Evolutionary conservation across 1,139 yeast species (phyloP).

Genomic region (Blastobotrys elegans): DNA sequence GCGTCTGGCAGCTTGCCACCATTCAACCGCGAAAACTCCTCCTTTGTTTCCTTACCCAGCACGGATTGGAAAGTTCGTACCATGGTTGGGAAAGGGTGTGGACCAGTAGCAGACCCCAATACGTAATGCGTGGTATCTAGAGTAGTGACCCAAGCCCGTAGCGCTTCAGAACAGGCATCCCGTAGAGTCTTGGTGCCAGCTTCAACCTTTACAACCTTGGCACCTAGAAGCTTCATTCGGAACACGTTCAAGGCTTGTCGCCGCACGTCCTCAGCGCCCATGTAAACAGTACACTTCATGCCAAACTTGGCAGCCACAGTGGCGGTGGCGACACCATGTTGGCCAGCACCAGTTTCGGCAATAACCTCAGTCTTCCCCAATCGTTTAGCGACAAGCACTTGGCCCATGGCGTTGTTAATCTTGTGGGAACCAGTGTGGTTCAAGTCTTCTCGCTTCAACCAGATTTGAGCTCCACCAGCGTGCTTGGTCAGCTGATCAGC

Average conservation of each 20-base stretch:
- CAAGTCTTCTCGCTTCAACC: constrained; percentile 97
- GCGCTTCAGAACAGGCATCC: constrained; percentile 97
- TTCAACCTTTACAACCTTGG: constrained; percentile 86
- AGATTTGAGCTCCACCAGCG: constrained; percentile 95
- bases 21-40: constrained; percentile 76
- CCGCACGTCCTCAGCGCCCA: constrained; percentile 99
- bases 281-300: constrained; percentile 86
- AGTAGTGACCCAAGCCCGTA: constrained; percentile 91
- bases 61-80: constrained; percentile 98
- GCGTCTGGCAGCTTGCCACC: constrained; percentile 85
- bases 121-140: constrained; percentile 84
- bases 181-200: constrained; percentile 95
- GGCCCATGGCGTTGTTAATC: constrained; percentile 94
- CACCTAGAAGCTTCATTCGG: constrained; percentile 95
- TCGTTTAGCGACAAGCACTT: constrained; percentile 84
- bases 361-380: constrained; percentile 85
- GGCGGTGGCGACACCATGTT: constrained; percentile 99
- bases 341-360: constrained; percentile 99
- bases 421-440: constrained; percentile 98
- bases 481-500: constrained; percentile 87
- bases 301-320: constrained; percentile 99
- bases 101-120: constrained; percentile 98
- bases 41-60: constrained; percentile 90
- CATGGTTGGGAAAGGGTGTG: constrained; percentile 97
- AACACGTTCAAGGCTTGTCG: constrained; percentile 97